Evolutionary conservation across 257 asterid species (phyloP), one percentile per base, ranked within the genome.

Genomic region (Solanum chiquidenum): DNA sequence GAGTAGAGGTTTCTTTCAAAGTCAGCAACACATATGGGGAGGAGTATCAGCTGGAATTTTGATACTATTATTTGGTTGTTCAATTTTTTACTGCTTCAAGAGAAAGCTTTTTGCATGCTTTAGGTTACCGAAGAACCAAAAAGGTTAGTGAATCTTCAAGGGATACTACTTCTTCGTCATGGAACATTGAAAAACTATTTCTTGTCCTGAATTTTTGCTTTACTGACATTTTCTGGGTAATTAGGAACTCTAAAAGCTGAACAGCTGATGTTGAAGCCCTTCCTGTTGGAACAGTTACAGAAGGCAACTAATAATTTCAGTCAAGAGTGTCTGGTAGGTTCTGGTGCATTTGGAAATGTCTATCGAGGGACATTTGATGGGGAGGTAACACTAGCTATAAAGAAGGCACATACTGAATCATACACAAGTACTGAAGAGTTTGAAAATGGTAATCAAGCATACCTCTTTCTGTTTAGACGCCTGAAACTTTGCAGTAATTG

Each of bases 281-380:
- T 92, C 86, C 86, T 76, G n/a, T 75, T 93, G 55, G 94, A 92
- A 88, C 97, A 94, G 64, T 60, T 95, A 16, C 86, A 89, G 88
- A 94, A 90, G 88, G 97, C 98, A 35, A 93, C 98, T 14, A 83
- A 94, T 21, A 93, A 95, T 90, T 95, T 95, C 89, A 92, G 98
- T 93, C 14, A 80, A 46, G 92, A 86, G 12, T 93, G 91, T 88
- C 87, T 93, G 86, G 89, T 94, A 23, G 98, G 98, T 2, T 87
- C 85, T 37, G 98, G 98, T 35, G 96, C 96, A 18, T 95, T 93
- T 89, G 97, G 96, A 35, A 91, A 94, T 74, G 96, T 95, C 34
- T 95, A 94, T 85, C 38, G 88, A n/a, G 98, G 97, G 35, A 87
- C 91, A 6, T 93, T 95, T 82, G 92, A 87, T 10, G 83, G 8